A percentile compares a stretch with the other conserved stretches of the same genome.
Evolutionary conservation across 1,284 basidiomycete species (phyloP).

Genomic region (Puccinia novopanici): DNA sequence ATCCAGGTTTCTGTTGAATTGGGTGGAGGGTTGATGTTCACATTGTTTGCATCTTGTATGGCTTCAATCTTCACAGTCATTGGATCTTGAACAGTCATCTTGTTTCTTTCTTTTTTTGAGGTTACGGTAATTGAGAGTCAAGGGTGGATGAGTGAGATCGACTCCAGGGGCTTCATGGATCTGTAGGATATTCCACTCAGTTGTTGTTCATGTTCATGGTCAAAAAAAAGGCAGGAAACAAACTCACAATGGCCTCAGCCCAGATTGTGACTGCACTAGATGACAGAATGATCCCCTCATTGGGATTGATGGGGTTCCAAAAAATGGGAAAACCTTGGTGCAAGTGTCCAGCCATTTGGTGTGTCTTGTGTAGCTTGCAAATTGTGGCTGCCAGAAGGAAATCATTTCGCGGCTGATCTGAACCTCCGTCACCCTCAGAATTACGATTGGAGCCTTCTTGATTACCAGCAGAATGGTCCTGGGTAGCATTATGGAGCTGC

Average conservation of each 20-base stretch:
- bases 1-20: not conserved
- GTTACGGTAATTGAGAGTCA: not conserved
- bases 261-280: not conserved
- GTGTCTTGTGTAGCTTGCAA: not conserved
- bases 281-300: not conserved
- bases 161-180: not conserved
- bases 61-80: no score
- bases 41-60: no score
- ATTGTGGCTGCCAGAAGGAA: not conserved
- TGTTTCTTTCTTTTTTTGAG: not conserved
- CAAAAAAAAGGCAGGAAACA: not conserved
- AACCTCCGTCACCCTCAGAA: not conserved
- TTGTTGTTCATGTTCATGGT: not conserved
- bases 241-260: slow-evolving; percentile 7
- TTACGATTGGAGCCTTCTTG: not conserved
- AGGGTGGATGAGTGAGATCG: slow-evolving; percentile 5
- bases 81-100: not conserved
- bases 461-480: not conserved
- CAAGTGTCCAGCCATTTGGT: not conserved
- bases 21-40: not conserved
- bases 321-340: not conserved
- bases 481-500: not conserved
- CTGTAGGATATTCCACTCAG: not conserved
- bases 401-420: not conserved
- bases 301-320: not conserved